phyloP scores from a whole-genome alignment of 768 basidiomycete species.

The Russula vinacea region DNA sequence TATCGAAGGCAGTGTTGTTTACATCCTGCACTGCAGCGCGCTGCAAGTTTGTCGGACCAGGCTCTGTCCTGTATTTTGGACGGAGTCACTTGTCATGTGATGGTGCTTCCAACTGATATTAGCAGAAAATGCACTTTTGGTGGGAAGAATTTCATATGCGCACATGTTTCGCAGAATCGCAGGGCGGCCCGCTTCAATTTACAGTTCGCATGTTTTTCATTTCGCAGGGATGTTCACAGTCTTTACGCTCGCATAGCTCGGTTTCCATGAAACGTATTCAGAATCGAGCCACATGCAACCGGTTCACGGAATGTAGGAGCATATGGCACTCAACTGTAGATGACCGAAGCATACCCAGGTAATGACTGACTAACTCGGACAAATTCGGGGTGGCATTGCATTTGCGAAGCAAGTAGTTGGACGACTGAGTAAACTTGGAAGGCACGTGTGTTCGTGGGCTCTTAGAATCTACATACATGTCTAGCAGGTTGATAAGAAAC shows the following conservation, averaged over 20 bases:
- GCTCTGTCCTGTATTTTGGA: not conserved
- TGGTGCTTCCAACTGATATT: not conserved
- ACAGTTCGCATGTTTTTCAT: not conserved
- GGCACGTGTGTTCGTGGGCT: not conserved
- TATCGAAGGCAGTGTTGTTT: no score
- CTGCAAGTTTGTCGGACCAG: not conserved
- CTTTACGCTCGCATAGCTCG: not conserved
- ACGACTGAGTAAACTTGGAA: no score
- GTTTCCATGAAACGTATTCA: not conserved
- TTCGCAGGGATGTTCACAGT: not conserved
- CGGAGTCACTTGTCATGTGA: not conserved
- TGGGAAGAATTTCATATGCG: slow-evolving; percentile 14
- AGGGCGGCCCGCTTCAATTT: not conserved
- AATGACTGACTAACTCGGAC: not conserved
- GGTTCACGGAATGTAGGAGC: not conserved
- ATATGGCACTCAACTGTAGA: not conserved
- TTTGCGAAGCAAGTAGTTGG: not conserved
- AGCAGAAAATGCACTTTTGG: not conserved
- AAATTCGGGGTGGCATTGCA: not conserved
- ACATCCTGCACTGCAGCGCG: not conserved
- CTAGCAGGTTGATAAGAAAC: not conserved
- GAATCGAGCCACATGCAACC: not conserved
- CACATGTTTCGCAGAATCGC: not conserved
- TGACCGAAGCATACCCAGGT: not conserved
- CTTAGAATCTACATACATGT: not conserved